These are phyloP conservation scores for Clarireedia hainanense DNA, from an alignment of 2,329 filamentous ascomycete species.

Conservation along the genomic window DNA sequence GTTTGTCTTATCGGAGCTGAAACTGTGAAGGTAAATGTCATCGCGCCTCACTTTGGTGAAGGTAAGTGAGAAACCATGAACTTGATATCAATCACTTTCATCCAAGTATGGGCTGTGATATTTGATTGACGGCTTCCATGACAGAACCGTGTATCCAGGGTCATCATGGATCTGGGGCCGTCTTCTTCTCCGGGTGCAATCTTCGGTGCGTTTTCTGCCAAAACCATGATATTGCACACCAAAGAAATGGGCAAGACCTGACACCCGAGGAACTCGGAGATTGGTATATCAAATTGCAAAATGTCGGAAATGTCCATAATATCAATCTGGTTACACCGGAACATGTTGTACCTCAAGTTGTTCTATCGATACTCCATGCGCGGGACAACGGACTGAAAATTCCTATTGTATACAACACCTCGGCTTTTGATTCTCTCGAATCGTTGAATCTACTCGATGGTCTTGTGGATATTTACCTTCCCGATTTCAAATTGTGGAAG, in stretches of 20 bases:
- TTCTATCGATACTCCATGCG: conserved; percentile 66
- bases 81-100: neutral
- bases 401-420: conserved; percentile 81
- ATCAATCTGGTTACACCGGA: conserved; percentile 85
- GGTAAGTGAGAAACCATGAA: conserved; percentile 33
- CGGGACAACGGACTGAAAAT: conserved; percentile 60
- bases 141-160: conserved; percentile 72
- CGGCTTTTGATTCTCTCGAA: conserved; percentile 67
- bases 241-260: conserved; percentile 72
- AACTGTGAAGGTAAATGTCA: conserved; percentile 71
- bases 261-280: conserved; percentile 70
- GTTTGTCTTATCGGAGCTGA: conserved; percentile 68
- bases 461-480: conserved; percentile 78
- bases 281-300: conserved; percentile 78
- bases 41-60: conserved; percentile 81
- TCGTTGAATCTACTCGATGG: conserved; percentile 69
- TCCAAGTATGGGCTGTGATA: neutral
- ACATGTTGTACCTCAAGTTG: conserved; percentile 79
- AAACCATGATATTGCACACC: conserved; percentile 77
- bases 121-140: neutral
- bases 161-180: conserved; percentile 69
- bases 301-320: conserved; percentile 76
- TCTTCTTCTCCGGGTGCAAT: conserved; percentile 51
- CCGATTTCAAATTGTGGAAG: conserved; percentile 81
- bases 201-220: conserved; percentile 64